Evolutionary conservation across 345 rosid species (phyloP).

Genomic region (Diplotaxis tenuifolia): DNA sequence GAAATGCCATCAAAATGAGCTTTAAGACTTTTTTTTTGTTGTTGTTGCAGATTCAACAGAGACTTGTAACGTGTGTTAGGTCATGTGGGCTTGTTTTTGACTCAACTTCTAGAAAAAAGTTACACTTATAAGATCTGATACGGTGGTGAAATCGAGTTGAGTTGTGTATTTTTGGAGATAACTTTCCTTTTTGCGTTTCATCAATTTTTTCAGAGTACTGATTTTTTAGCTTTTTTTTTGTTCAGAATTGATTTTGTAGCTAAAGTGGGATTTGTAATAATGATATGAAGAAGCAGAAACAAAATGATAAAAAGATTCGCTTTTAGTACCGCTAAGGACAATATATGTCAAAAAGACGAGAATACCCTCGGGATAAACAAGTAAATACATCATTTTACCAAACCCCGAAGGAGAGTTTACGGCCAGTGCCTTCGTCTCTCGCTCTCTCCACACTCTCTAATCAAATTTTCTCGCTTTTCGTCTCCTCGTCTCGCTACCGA

Average conservation of each 20-base stretch:
- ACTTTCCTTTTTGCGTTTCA: neutral
- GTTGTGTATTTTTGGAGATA: neutral
- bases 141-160: neutral
- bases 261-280: neutral
- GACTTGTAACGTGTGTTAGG: constrained; percentile 18
- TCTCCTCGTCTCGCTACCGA: neutral
- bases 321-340: neutral
- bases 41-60: neutral
- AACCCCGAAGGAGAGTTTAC: constrained; percentile 17
- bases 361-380: constrained; percentile 3
- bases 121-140: neutral
- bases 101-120: neutral
- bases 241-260: neutral
- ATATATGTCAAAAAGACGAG: neutral
- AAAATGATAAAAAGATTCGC: constrained; percentile 10
- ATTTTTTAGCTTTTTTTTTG: neutral
- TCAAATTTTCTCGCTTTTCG: neutral
- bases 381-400: neutral
- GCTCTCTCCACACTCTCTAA: constrained; percentile 23
- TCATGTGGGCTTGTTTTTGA: neutral
- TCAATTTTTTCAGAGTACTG: neutral
- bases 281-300: neutral
- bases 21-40: neutral
- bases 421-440: constrained; percentile 19
- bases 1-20: neutral